These are phyloP conservation scores for Prototheca wickerhamii DNA, from an alignment of 163 green algal genomes.

Conservation along the genomic window DNA sequence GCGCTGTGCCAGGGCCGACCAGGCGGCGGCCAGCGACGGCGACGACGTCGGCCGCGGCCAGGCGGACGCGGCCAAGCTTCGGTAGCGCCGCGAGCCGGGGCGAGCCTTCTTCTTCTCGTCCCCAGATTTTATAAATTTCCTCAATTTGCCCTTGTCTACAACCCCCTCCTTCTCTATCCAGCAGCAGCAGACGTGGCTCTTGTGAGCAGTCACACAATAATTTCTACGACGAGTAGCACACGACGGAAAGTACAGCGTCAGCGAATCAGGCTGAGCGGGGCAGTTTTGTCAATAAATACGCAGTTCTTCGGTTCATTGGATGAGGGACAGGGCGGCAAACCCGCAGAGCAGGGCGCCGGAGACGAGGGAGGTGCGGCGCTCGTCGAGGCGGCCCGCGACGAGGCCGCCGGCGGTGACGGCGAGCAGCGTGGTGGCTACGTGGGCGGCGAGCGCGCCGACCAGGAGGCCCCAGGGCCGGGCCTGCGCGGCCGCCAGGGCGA, in stretches of 20 bases:
- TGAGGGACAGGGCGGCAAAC: slow-evolving; percentile 76
- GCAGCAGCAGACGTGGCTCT: no score
- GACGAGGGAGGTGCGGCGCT: slow-evolving; percentile 74
- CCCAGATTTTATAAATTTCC: no score
- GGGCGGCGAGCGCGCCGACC: slow-evolving; percentile 72
- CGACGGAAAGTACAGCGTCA: no score
- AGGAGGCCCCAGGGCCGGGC: slow-evolving; percentile 40
- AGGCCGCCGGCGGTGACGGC: slow-evolving; percentile 83
- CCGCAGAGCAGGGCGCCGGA: slow-evolving; percentile 85
- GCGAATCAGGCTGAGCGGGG: no score
- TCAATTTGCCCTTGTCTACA: no score
- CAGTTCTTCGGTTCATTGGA: slow-evolving; percentile 34
- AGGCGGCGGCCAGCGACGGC: no score
- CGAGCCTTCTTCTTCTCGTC: no score
- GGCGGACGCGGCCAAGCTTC: neutral
- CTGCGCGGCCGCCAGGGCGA: slow-evolving; percentile 86
- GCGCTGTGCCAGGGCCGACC: neutral
- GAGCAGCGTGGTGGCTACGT: slow-evolving; percentile 81
- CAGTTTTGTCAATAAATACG: no score
- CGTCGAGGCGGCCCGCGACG: slow-evolving; percentile 75
- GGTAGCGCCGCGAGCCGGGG: neutral
- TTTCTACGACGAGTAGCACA: no score
- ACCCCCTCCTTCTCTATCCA: no score
- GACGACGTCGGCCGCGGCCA: neutral
- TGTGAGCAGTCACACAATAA: no score